Evolutionary conservation across 1,284 basidiomycete species (phyloP).

Genomic region (Schizopora paradoxa): DNA sequence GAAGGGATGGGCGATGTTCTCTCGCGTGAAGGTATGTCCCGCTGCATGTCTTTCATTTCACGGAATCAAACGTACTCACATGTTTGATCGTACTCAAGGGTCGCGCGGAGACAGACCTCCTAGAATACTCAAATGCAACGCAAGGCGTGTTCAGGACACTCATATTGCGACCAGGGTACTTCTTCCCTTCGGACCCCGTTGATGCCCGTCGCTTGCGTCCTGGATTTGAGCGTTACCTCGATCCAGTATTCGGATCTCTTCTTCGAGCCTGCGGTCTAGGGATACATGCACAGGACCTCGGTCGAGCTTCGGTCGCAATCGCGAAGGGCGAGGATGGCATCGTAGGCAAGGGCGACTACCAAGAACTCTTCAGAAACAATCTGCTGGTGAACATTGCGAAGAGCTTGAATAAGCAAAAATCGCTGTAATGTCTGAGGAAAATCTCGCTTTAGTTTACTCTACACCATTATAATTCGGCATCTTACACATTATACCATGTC

Average conservation of each 20-base stretch:
- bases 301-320: too few relatives aligned
- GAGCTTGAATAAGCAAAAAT: too few relatives aligned
- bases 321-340: too few relatives aligned
- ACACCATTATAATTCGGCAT: neutral
- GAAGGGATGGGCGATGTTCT: slow-evolving; percentile 29
- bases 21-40: slow-evolving; percentile 30
- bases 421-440: too few relatives aligned
- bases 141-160: neutral
- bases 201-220: slow-evolving; percentile 4
- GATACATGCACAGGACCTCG: too few relatives aligned
- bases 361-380: too few relatives aligned
- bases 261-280: too few relatives aligned
- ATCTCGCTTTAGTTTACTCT: too few relatives aligned
- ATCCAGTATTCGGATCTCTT: too few relatives aligned
- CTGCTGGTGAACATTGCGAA: too few relatives aligned
- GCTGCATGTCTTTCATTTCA: neutral
- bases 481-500: neutral
- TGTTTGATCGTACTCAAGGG: slow-evolving; percentile 5
- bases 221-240: neutral
- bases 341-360: too few relatives aligned
- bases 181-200: slow-evolving; percentile 15
- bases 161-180: slow-evolving; percentile 16
- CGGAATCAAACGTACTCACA: neutral
- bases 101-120: slow-evolving; percentile 13
- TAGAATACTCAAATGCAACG: neutral